Conservation (phyloP, 169 alveolate species). For the Cytauxzoon felis region DNA sequence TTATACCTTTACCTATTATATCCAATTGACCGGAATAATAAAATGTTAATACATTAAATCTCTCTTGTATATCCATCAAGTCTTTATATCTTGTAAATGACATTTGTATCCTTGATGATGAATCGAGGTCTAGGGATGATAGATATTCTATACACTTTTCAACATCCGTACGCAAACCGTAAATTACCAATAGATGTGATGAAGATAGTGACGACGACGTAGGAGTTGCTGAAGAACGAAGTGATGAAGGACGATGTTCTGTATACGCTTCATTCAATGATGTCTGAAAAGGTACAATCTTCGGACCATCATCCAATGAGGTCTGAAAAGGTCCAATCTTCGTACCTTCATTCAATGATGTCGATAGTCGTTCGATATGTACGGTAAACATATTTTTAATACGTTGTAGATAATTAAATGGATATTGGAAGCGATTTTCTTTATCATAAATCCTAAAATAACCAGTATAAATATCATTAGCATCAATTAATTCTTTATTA, state of each 20-base stretch:
- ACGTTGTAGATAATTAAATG: conserved; percentile 36
- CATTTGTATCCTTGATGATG: background rate
- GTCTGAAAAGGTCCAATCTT: no score
- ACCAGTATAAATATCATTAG: conserved; percentile 4
- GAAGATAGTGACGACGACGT: background rate
- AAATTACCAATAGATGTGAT: background rate
- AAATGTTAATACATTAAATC: conserved; percentile 29
- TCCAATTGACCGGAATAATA: conserved; percentile 49
- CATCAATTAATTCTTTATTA: conserved; percentile 24
- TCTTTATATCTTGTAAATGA: background rate
- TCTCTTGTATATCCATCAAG: conserved; percentile 22
- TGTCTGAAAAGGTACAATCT: no score
- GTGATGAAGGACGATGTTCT: background rate
- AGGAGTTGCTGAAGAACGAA: background rate
- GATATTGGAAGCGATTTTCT: conserved; percentile 47
- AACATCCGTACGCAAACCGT: conserved; percentile 1
- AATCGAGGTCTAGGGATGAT: conserved; percentile 1
- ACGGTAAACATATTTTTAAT: conserved; percentile 36
- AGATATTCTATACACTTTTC: conserved; percentile 5
- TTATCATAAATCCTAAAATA: conserved; percentile 30
- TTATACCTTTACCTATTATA: conserved; percentile 36
- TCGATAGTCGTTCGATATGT: conserved; percentile 45
- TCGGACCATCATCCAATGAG: no score
- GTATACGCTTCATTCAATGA: no score
- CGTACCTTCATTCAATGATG: no score